Percentiles rank a stretch among this genome's conserved stretches.
phyloP scores from a whole-genome alignment of 768 basidiomycete species.

The Phanerochaete carnosa region DNA sequence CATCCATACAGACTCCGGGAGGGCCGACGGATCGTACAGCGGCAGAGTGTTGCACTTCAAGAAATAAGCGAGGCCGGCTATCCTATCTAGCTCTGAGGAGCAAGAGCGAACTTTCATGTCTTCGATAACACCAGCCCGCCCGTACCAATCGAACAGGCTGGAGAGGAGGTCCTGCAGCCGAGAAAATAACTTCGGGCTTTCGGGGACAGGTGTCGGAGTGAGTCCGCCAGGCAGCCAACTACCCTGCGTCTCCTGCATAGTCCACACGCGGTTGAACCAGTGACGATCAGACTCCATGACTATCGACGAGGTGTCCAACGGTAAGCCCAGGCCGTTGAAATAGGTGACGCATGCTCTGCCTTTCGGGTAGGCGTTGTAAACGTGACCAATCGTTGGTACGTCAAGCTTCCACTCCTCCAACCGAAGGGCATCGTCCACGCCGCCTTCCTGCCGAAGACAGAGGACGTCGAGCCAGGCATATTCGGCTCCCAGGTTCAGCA shows the following conservation, averaged over 20 bases:
- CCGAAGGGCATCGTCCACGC: background rate
- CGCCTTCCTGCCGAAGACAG: background rate
- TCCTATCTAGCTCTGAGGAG: background rate
- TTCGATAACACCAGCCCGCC: background rate
- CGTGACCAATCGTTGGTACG: conserved; percentile 1
- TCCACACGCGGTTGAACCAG: conserved; percentile 1
- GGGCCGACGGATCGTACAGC: background rate
- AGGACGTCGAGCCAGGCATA: background rate
- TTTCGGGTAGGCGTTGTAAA: background rate
- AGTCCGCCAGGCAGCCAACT: background rate
- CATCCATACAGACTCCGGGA: background rate
- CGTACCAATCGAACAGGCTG: background rate
- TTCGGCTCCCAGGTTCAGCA: background rate
- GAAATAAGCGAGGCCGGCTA: conserved; percentile 1
- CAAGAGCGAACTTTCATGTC: background rate
- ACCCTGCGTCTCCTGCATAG: background rate
- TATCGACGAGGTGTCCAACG: background rate
- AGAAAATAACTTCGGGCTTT: background rate
- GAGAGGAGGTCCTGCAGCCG: background rate
- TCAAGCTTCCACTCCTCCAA: conserved; percentile 2
- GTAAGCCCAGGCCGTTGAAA: background rate
- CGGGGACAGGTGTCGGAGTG: background rate
- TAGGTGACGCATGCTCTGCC: background rate
- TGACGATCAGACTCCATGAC: background rate
- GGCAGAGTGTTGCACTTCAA: background rate